Evolutionary conservation across 768 basidiomycete genomes (phyloP), one percentile per base, ranked within the genome.

Genomic region (Amanita exitialis): DNA sequence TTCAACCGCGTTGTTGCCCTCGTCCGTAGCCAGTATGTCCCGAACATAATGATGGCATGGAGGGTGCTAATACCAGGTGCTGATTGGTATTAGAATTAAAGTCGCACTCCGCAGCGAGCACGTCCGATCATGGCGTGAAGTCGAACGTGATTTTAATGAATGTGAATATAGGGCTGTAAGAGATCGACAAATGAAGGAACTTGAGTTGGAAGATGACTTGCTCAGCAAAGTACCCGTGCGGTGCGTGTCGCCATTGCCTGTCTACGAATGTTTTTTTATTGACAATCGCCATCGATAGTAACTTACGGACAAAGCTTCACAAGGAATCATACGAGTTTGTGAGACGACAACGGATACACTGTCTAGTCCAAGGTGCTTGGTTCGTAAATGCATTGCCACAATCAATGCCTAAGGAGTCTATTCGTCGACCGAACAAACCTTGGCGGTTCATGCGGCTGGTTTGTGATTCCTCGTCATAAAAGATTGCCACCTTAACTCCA

Each of bases 291-390:
- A 38, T 44, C 6, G 50, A n/a, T 58, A 93, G 90, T 49, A 91
- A 88, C 62, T 69, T 96, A 39, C 81, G 90, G 16, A 82, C 81
- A 38, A 89, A 90, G 57, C 71, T 96, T 18, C 88, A 88, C 72
- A 90, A 82, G 60, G 92, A 96, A 62, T 91, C 89, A 12, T 90
- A 80, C 56, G 89, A 91, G 60, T 94, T 93, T 59, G 87, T 96
- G 18, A 76, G 84, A 37, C 83, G 87, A 62, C 92, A 96, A 65
- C 76, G 92, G 48, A 84, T 93, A 60, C 84, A 89, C 56, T 94
- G 91, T 60, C 66, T 96, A 35, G 69, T 90, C 42, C 85, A 91
- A 62, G 92, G 92, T 28, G 86, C 90, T 18, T 96, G 92, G 92
- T 94, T 96, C 65, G 78, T 89, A 55, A 91, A 85, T 59, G 90